Conservation (phyloP, 345 rosid species). For the Bretschneidera sinensis region DNA sequence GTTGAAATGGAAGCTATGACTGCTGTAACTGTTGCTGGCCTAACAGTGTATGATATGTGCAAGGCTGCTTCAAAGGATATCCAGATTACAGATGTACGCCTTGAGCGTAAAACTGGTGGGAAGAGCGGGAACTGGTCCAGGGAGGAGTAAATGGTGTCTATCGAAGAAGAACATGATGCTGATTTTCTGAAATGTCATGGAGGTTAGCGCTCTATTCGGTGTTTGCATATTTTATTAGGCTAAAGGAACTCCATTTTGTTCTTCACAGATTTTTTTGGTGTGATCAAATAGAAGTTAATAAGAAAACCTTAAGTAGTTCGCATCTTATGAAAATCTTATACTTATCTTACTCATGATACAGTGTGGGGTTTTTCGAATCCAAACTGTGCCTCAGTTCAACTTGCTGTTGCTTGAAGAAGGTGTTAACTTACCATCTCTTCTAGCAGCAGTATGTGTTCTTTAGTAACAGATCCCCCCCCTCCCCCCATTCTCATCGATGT, state of each 20-base stretch:
- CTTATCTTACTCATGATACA: neutral
- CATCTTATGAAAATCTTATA: neutral
- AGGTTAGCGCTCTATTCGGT: constrained; percentile 10
- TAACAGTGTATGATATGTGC: constrained; percentile 97
- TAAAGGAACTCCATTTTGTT: neutral
- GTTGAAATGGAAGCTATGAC: constrained; percentile 98
- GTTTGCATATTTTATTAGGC: neutral
- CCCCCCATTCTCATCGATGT: no score
- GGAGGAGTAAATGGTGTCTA: constrained; percentile 24
- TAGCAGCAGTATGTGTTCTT: neutral
- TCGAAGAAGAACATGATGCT: neutral
- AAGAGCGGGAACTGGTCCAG: constrained; percentile 79
- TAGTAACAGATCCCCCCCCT: neutral
- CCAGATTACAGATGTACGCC: constrained; percentile 48
- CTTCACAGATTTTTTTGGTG: neutral
- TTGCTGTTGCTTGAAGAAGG: neutral
- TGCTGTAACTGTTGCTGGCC: no score
- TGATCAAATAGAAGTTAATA: constrained; percentile 5
- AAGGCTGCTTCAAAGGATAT: constrained; percentile 93
- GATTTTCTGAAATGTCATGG: constrained; percentile 1
- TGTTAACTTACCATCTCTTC: neutral
- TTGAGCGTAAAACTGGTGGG: constrained; percentile 78
- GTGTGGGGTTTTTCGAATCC: neutral
- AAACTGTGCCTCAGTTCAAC: neutral
- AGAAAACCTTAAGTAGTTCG: neutral